A percentile compares a stretch with the other conserved stretches of the same genome.
Evolutionary conservation across 2,329 filamentous ascomycete genomes (phyloP).

Genomic region (Ophiostoma fasciatum): DNA sequence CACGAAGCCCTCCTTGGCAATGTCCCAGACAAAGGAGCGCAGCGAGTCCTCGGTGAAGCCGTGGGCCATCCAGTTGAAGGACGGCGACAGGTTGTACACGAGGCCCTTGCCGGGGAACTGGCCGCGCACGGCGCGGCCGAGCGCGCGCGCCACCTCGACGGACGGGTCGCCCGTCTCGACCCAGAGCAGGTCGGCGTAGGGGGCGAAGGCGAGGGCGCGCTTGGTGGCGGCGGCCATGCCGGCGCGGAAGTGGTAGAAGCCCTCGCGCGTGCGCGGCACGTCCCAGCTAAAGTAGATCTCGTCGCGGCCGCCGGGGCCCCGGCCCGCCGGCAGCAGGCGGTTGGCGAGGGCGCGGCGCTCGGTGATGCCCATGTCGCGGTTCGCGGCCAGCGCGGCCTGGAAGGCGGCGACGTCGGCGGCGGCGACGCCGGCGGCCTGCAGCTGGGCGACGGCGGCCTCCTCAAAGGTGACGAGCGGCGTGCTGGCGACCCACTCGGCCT

Average conservation of each 20-base stretch:
- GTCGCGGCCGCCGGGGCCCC: background rate
- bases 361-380: slow-evolving; percentile 64
- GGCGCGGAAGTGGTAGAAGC: slow-evolving; percentile 79
- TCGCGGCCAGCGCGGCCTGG: slow-evolving; percentile 40
- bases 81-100: slow-evolving; percentile 91
- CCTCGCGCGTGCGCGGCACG: slow-evolving; percentile 81
- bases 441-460: slow-evolving; percentile 68
- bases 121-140: slow-evolving; percentile 61
- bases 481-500: slow-evolving; percentile 75
- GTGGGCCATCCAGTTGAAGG: slow-evolving; percentile 97
- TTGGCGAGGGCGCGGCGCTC: slow-evolving; percentile 60
- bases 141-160: slow-evolving; percentile 58
- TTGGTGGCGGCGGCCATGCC: slow-evolving; percentile 82
- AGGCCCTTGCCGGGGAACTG: slow-evolving; percentile 67
- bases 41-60: slow-evolving; percentile 74
- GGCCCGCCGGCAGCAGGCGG: slow-evolving; percentile 44
- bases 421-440: slow-evolving; percentile 49
- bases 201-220: slow-evolving; percentile 78
- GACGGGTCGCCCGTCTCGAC: slow-evolving; percentile 87
- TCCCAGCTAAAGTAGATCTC: slow-evolving; percentile 75
- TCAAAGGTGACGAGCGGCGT: slow-evolving; percentile 83
- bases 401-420: slow-evolving; percentile 54
- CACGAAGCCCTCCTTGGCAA: slow-evolving; percentile 73
- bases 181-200: slow-evolving; percentile 91
- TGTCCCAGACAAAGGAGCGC: slow-evolving; percentile 90